Base-by-base conservation (phyloP, 73 alveolate species). In the Paramecium biaurelia region DNA sequence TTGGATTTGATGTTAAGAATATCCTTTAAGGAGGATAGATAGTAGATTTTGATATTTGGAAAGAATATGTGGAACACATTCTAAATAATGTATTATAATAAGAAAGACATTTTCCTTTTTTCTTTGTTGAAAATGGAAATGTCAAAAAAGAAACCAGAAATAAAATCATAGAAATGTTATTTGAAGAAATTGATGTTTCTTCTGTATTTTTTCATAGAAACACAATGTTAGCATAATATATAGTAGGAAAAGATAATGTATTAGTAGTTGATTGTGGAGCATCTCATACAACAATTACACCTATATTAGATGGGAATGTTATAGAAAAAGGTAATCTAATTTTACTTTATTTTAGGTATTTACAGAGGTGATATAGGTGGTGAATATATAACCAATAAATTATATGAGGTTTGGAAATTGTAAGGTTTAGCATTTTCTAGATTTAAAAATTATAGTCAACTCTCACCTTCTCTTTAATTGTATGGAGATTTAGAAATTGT, bases 241-340 rank as follows among this genome's bases (percentile, higher is more conserved):
- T 70, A 18, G 42, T 89, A 24, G 94, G 92, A 47, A 89, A 63
- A 89, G 94, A 89, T 20, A 89, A 84, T 43, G 76, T 89, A 35
- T 47, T 89, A 72, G 92, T 70, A 7, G 94, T 89, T 11, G 94
- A 89, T 70, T 89, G 92, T 45, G 94, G 94, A 38, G 92, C 94
- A 18, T 24, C 43, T 12, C 67, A 82, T n/a, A 89, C 94, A 15
- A 70, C 85, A 26, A 88, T 89, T 21, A 82, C 87, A 4, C 94
- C 94, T 0, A 89, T 89, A 37, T 58, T 89, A 37, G 94, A 89
- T 47, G 94, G 94, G 4, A 70, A 53, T 49, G 84, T 89, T 21
- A 89, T 70, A 18, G 85, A 89, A 72, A 89, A 89, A 89, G 94
- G 94, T 89, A 70, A 59, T n/a, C 4, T 5, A 53, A 53, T 4